Evolutionary conservation across 2,329 filamentous ascomycete species (phyloP).

Genomic region (Graphilbum fragrans): DNA sequence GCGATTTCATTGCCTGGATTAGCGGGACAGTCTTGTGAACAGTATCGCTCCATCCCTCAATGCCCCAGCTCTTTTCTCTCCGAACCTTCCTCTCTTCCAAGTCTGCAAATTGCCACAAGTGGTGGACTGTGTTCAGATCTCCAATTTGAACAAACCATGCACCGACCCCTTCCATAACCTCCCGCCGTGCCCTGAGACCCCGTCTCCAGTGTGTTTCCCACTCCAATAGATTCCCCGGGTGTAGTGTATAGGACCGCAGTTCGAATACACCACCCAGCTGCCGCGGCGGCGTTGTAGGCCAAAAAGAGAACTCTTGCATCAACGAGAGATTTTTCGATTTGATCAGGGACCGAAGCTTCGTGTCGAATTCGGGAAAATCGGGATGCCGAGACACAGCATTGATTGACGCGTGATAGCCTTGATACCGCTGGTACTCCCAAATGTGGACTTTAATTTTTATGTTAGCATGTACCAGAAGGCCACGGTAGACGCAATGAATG

Average conservation of each 20-base stretch:
- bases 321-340: conserved; percentile 74
- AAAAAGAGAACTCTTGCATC: conserved; percentile 99
- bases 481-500: too few relatives aligned
- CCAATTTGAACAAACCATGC: conserved; percentile 99
- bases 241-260: conserved; percentile 88
- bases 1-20: conserved; percentile 92
- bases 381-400: conserved; percentile 74
- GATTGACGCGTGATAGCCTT: conserved; percentile 87
- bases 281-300: conserved; percentile 87
- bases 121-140: conserved; percentile 93
- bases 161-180: conserved; percentile 97
- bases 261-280: conserved; percentile 89
- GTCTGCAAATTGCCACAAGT: conserved; percentile 97
- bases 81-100: conserved; percentile 83
- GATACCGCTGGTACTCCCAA: conserved; percentile 97
- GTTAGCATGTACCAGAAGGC: not conserved
- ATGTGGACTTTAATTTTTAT: conserved; percentile 65
- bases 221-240: conserved; percentile 89
- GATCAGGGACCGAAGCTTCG: conserved; percentile 76
- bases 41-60: conserved; percentile 92
- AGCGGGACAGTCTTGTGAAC: conserved; percentile 97
- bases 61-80: conserved; percentile 87
- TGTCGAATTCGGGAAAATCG: conserved; percentile 73
- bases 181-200: conserved; percentile 76
- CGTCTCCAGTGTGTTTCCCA: conserved; percentile 98